Evolutionary conservation across 768 basidiomycete species (phyloP), one percentile per base, ranked within the genome.

Genomic region (Termitomyces sp.): DNA sequence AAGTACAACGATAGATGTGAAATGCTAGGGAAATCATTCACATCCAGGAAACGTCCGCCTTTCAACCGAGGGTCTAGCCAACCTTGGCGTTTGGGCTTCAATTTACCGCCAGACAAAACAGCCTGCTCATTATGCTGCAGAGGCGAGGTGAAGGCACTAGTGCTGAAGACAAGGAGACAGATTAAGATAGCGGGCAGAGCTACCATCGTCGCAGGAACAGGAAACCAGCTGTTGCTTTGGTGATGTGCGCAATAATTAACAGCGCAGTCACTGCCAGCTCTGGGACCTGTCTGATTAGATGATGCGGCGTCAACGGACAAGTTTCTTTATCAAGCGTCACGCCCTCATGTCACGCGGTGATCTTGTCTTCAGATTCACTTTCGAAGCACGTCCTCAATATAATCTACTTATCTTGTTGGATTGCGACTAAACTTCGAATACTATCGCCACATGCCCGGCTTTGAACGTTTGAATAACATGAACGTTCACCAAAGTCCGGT

Each of bases 21-120:
- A 24, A 34, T 27, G 36, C 39, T 50, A 41, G 22, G 31, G n/a
- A 16, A 36, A 8, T 15, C 20, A 39, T 86, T 68, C 65, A 93
- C 92, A 68, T 95, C 92, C 44, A 94, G 73, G 59, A 92, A 78
- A 24, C 80, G 80, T 4, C 92, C 92, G 18, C 92, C 92, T 54
- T 82, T 80, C 27, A 81, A 60, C 46, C 91, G 79, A 20, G 93
- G 93, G 70, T 95, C 92, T 51, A 75, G 68, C 80, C 80, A 83
- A 33, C 78, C 80, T n/a, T 39, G 39, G 20, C 54, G 36, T n/a
- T 45, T 48, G 22, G 52, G 27, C 6, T 51, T 44, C 8, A 5
- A 16, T 22, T 51, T 16, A 31, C 39, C 34, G 22, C 41, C 50
- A 30, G 52, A 59, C 6, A 62, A 36, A 31, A 62, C 46, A n/a